Conservation (phyloP, 1,284 basidiomycete species). For the Stygiomarasmius scandens region DNA sequence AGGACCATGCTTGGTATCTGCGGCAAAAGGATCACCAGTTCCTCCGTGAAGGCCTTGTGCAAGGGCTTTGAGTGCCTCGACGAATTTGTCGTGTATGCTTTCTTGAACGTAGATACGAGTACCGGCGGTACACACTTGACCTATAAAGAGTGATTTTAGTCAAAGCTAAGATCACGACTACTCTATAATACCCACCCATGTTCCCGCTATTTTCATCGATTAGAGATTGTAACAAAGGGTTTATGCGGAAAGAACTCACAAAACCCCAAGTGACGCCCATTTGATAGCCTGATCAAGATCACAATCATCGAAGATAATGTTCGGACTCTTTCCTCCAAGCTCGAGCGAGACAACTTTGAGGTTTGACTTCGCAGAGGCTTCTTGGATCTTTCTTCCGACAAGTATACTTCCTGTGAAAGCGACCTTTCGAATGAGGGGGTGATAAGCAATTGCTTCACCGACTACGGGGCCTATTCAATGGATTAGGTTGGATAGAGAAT, state of each 20-base stretch:
- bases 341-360: constrained; percentile 77
- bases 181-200: neutral
- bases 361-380: constrained; percentile 65
- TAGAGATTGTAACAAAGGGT: neutral
- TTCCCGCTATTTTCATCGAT: constrained; percentile 3
- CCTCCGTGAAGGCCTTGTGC: constrained; percentile 48
- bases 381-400: constrained; percentile 70
- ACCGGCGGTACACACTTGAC: constrained; percentile 84
- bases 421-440: constrained; percentile 49
- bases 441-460: constrained; percentile 59
- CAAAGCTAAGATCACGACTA: too few species aligned
- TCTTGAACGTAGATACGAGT: constrained; percentile 86
- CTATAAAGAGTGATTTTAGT: constrained; percentile 42
- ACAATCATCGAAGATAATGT: constrained; percentile 77
- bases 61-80: constrained; percentile 56
- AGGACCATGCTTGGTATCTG: constrained; percentile 81
- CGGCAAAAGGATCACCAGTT: constrained; percentile 82
- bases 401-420: constrained; percentile 59
- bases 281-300: constrained; percentile 79
- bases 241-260: constrained; percentile 56
- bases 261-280: constrained; percentile 83
- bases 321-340: constrained; percentile 84
- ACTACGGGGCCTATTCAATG: constrained; percentile 56
- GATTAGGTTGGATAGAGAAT: neutral
- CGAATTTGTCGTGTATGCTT: constrained; percentile 80